phyloP scores from a whole-genome alignment of 202 grass and related monocot genomes.

The Brachypodium distachyon region DNA sequence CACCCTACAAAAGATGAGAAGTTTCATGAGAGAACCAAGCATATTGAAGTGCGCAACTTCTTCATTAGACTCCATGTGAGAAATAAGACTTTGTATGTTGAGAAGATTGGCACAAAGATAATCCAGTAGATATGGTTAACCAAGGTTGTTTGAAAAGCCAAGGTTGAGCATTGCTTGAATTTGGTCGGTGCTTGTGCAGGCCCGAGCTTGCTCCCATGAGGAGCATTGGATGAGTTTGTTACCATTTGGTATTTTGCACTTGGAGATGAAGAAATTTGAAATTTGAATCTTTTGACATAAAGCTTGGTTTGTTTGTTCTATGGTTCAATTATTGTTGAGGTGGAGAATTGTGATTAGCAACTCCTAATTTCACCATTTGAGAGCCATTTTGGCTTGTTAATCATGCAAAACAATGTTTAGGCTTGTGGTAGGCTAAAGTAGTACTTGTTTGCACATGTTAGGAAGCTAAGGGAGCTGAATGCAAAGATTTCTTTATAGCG shows the following conservation, averaged over 20 bases:
- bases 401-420: no score
- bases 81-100: neutral
- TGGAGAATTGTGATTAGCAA: no score
- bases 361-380: no score
- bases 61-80: neutral
- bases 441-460: no score
- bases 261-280: neutral
- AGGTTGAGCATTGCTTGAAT: neutral
- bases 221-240: neutral
- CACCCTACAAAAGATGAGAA: neutral
- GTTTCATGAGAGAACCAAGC: neutral
- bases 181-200: neutral
- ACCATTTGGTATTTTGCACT: neutral
- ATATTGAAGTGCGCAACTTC: neutral
- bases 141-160: neutral
- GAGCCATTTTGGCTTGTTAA: no score
- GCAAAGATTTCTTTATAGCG: no score
- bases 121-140: neutral
- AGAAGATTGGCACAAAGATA: neutral
- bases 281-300: neutral
- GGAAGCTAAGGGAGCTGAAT: no score
- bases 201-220: neutral
- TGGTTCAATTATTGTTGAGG: no score
- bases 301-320: neutral
- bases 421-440: no score